phyloP scores from a whole-genome alignment of 2,329 filamentous ascomycete species.

The Knoxdaviesia proteae region DNA sequence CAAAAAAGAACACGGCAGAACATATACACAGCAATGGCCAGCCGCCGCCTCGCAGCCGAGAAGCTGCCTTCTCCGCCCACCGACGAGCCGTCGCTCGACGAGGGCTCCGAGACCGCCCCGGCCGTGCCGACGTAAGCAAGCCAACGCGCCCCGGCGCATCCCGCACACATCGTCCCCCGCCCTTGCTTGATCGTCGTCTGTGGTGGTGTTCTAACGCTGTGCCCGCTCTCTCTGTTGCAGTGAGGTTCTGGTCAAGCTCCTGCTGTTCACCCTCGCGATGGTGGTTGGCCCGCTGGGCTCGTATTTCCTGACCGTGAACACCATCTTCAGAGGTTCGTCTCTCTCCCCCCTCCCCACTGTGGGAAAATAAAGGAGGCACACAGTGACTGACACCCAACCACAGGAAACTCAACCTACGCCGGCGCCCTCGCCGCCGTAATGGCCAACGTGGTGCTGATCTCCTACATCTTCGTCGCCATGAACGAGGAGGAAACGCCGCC shows the following conservation, averaged over 20 bases:
- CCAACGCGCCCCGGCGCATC: constrained; percentile 1
- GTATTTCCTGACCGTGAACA: constrained; percentile 66
- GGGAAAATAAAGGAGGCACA: not conserved
- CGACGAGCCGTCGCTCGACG: constrained; percentile 25
- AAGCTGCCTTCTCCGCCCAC: constrained; percentile 48
- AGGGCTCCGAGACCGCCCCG: constrained; percentile 55
- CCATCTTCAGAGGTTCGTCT: constrained; percentile 51
- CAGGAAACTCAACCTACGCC: constrained; percentile 76
- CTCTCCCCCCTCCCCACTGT: not conserved
- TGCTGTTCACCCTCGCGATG: constrained; percentile 85
- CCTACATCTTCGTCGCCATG: constrained; percentile 84
- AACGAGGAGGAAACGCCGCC: constrained; percentile 49
- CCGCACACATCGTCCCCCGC: constrained; percentile 1
- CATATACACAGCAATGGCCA: constrained; percentile 34
- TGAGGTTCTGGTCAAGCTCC: constrained; percentile 71
- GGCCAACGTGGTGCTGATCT: constrained; percentile 76
- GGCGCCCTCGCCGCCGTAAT: constrained; percentile 71
- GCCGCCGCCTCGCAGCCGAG: constrained; percentile 40
- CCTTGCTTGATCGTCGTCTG: not conserved
- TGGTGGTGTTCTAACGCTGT: not conserved
- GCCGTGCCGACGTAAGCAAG: constrained; percentile 57
- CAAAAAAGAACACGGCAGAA: not conserved
- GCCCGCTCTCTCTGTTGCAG: constrained; percentile 17
- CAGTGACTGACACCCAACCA: not conserved
- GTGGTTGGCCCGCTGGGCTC: constrained; percentile 67